phyloP scores from a whole-genome alignment of 129 eudicot genomes.

The Erigeron canadensis region DNA sequence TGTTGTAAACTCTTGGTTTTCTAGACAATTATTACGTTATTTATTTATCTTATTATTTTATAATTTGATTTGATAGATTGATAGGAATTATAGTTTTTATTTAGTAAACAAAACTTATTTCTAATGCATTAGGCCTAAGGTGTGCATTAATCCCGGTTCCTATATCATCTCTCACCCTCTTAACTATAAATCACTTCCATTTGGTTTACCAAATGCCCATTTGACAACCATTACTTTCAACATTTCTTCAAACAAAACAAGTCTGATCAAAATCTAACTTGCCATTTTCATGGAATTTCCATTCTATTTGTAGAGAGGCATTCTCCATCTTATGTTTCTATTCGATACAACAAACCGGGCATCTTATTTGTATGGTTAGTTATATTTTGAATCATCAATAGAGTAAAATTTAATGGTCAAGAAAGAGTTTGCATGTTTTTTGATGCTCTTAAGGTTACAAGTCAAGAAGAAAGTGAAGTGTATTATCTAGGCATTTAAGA shows the following conservation, averaged over 20 bases:
- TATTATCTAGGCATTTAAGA: constrained; percentile 28
- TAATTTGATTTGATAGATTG: too few relatives aligned
- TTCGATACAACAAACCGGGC: not conserved
- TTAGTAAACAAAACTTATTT: not conserved
- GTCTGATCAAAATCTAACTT: constrained; percentile 17
- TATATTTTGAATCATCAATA: not conserved
- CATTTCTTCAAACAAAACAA: constrained; percentile 16
- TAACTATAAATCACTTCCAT: constrained; percentile 15
- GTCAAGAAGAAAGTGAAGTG: not conserved
- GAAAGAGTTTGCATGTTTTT: constrained; percentile 1
- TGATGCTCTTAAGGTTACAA: not conserved
- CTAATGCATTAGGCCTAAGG: constrained; percentile 15
- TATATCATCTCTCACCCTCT: constrained; percentile 36
- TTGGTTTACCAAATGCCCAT: constrained; percentile 22
- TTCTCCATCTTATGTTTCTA: not conserved
- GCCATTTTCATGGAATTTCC: not conserved
- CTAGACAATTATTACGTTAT: too few relatives aligned
- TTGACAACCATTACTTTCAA: constrained; percentile 18
- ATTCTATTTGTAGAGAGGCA: constrained; percentile 7
- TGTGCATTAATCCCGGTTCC: constrained; percentile 28
- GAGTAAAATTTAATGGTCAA: not conserved
- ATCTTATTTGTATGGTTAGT: not conserved
- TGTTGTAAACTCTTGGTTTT: too few relatives aligned
- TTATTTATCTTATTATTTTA: too few relatives aligned
- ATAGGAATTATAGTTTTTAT: too few relatives aligned